These are phyloP conservation scores for Davidsoniella neocaledoniae DNA, from an alignment of 2,329 filamentous ascomycete genomes.

Conservation along the genomic window DNA sequence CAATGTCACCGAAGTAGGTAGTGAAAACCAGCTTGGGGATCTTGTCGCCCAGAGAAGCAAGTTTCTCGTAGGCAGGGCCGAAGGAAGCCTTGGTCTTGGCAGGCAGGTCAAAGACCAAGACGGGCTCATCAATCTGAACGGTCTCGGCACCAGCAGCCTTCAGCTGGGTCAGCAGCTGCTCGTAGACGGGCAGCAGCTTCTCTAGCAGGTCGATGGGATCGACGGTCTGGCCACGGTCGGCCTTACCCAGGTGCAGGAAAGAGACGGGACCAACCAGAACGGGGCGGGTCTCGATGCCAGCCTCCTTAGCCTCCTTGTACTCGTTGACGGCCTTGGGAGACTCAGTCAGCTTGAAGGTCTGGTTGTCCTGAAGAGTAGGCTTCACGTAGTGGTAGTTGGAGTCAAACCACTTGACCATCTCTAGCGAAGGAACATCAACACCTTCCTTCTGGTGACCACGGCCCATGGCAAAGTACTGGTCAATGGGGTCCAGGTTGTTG, in stretches of 20 bases:
- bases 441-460: slow-evolving; percentile 93
- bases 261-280: slow-evolving; percentile 92
- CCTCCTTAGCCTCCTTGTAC: slow-evolving; percentile 96
- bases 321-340: slow-evolving; percentile 88
- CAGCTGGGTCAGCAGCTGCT: slow-evolving; percentile 79
- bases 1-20: slow-evolving; percentile 98
- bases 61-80: slow-evolving; percentile 92
- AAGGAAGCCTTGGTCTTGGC: slow-evolving; percentile 87
- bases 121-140: slow-evolving; percentile 96
- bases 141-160: slow-evolving; percentile 92
- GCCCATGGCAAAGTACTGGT: slow-evolving; percentile 99
- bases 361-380: slow-evolving; percentile 91
- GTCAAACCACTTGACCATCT: slow-evolving; percentile 99
- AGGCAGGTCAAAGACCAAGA: slow-evolving; percentile 87
- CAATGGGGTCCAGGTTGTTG: slow-evolving; percentile 71
- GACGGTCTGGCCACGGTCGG: slow-evolving; percentile 85
- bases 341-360: slow-evolving; percentile 77
- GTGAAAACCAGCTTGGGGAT: slow-evolving; percentile 80
- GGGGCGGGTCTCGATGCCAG: slow-evolving; percentile 80
- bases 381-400: slow-evolving; percentile 99
- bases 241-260: slow-evolving; percentile 95
- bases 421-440: slow-evolving; percentile 81
- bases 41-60: slow-evolving; percentile 57
- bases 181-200: slow-evolving; percentile 87
- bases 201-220: slow-evolving; percentile 87